Evolutionary conservation across 768 basidiomycete species (phyloP).

Genomic region (Suillus weaverae): DNA sequence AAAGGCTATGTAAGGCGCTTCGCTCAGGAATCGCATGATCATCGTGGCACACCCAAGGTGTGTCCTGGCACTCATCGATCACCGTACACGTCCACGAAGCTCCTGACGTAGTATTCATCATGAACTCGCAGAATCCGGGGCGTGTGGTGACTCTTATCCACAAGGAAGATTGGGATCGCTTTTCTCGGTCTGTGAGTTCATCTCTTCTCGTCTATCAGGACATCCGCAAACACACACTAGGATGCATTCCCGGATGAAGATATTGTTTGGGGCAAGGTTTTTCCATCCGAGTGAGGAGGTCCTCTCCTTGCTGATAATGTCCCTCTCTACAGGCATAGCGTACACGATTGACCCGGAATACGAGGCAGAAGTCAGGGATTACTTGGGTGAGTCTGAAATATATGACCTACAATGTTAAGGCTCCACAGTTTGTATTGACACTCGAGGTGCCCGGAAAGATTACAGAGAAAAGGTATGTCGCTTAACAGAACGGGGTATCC

Average conservation of each 20-base stretch:
- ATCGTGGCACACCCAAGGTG: constrained; percentile 87
- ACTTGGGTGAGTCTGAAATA: constrained; percentile 59
- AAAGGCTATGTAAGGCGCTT: constrained; percentile 91
- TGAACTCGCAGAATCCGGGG: constrained; percentile 63
- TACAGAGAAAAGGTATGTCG: constrained; percentile 76
- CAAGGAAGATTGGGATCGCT: constrained; percentile 82
- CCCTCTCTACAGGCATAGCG: constrained; percentile 58
- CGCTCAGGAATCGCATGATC: constrained; percentile 90
- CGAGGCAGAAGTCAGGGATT: constrained; percentile 75
- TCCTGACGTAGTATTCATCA: neutral
- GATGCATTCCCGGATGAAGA: constrained; percentile 35
- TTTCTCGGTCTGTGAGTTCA: constrained; percentile 57
- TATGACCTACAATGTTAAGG: neutral
- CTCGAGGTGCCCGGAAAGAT: constrained; percentile 43
- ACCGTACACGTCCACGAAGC: neutral
- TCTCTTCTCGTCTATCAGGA: neutral
- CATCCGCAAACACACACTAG: constrained; percentile 11
- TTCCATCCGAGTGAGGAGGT: neutral
- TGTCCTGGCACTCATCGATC: constrained; percentile 7
- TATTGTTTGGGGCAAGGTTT: constrained; percentile 61
- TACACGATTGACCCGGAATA: constrained; percentile 83
- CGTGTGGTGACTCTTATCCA: constrained; percentile 89
- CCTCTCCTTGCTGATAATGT: neutral
- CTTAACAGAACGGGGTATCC: neutral
- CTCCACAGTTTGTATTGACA: neutral